phyloP scores from a whole-genome alignment of 257 asterid genomes.

The Salvia hispanica region DNA sequence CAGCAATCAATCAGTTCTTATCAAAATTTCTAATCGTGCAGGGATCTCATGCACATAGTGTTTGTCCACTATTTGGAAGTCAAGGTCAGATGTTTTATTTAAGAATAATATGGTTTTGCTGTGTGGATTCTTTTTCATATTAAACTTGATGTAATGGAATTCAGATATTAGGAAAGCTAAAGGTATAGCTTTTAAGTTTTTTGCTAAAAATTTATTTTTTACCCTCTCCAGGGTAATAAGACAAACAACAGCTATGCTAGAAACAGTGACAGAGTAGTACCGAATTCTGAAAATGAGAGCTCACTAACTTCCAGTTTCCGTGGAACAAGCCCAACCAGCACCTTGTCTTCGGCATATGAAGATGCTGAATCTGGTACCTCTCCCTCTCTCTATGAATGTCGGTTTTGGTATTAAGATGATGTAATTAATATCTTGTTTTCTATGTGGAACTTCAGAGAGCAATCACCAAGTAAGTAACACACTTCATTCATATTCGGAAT shows the following conservation, averaged over 20 bases:
- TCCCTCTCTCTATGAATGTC: constrained; percentile 20
- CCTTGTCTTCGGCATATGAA: constrained; percentile 77
- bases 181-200: background rate
- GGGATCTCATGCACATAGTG: constrained; percentile 96
- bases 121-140: background rate
- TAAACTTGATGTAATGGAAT: constrained; percentile 9
- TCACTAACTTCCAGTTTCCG: constrained; percentile 62
- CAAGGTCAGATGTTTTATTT: constrained; percentile 60
- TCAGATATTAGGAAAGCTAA: constrained; percentile 20
- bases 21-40: constrained; percentile 50
- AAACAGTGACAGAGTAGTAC: constrained; percentile 48
- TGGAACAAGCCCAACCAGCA: constrained; percentile 84
- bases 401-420: constrained; percentile 13
- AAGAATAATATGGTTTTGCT: background rate
- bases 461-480: constrained; percentile 63
- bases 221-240: constrained; percentile 72
- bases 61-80: constrained; percentile 99
- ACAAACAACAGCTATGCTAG: constrained; percentile 46
- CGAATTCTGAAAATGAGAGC: constrained; percentile 64
- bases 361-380: constrained; percentile 81
- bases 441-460: constrained; percentile 53
- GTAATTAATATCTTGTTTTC: constrained; percentile 21
- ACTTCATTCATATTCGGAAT: constrained; percentile 56
- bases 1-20: constrained; percentile 34
- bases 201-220: background rate